Evolutionary conservation across 1,139 yeast species (phyloP).

Genomic region (Saccharomyces hybrid): DNA sequence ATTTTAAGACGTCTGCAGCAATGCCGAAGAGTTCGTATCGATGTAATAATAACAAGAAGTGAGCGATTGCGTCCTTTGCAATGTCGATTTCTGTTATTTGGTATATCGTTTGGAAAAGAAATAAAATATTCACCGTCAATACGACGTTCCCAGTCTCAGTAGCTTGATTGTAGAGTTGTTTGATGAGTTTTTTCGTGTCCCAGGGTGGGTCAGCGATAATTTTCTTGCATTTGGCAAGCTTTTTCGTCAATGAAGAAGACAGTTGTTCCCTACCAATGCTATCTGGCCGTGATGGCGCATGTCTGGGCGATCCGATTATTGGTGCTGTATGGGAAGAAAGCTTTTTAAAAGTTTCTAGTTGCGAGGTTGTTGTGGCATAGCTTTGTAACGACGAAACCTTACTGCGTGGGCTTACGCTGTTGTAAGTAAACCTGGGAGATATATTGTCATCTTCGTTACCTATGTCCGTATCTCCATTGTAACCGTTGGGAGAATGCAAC

Average conservation of each 20-base stretch:
- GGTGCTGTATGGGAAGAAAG: slow-evolving; percentile 1
- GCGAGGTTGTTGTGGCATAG: slow-evolving; percentile 8
- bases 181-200: slow-evolving; percentile 23
- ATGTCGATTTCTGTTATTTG: slow-evolving; percentile 19
- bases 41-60: slow-evolving; percentile 28
- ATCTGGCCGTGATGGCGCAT: neutral
- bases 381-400: slow-evolving; percentile 14
- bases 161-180: slow-evolving; percentile 27
- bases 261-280: neutral
- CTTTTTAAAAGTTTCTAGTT: slow-evolving; percentile 9
- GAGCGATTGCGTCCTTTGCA: slow-evolving; percentile 26
- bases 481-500: slow-evolving; percentile 9
- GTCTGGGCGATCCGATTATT: neutral
- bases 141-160: slow-evolving; percentile 29
- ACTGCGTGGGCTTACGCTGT: slow-evolving; percentile 13
- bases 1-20: slow-evolving; percentile 29
- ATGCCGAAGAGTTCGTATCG: slow-evolving; percentile 31
- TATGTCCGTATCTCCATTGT: slow-evolving; percentile 4
- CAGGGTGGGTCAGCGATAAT: slow-evolving; percentile 22
- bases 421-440: slow-evolving; percentile 5
- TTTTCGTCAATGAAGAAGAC: neutral
- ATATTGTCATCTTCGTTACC: neutral
- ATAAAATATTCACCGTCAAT: slow-evolving; percentile 22
- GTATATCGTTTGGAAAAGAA: slow-evolving; percentile 26
- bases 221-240: neutral